Evolutionary conservation across 2,329 filamentous ascomycete species (phyloP).

Genomic region (Fusarium heterosporum): DNA sequence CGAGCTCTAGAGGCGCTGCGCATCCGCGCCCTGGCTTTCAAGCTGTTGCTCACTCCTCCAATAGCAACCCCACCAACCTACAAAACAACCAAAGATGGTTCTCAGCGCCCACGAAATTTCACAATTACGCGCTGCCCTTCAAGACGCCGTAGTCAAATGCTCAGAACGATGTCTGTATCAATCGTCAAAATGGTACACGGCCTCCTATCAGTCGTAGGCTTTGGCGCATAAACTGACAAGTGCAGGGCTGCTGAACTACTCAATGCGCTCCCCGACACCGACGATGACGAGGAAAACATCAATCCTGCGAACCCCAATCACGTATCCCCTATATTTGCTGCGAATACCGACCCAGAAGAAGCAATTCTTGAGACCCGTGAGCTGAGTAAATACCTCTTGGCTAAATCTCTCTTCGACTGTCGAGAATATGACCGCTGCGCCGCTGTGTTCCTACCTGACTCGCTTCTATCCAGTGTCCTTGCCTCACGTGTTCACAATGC

Average conservation of each 20-base stretch:
- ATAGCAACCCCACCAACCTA: conserved; percentile 31
- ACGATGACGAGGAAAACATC: conserved; percentile 64
- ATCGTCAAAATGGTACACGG: conserved; percentile 87
- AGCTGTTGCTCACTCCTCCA: conserved; percentile 9
- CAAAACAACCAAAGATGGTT: conserved; percentile 57
- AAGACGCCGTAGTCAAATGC: conserved; percentile 89
- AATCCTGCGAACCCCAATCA: conserved; percentile 51
- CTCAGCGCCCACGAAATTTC: conserved; percentile 67
- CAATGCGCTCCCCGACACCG: conserved; percentile 77
- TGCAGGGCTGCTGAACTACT: conserved; percentile 94
- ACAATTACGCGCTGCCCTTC: conserved; percentile 79
- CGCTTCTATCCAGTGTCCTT: conserved; percentile 76
- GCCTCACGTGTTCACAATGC: conserved; percentile 58
- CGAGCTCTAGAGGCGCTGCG: background rate
- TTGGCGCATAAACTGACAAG: conserved; percentile 29
- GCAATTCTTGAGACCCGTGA: conserved; percentile 81
- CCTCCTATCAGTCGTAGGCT: background rate
- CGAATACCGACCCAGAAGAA: conserved; percentile 77
- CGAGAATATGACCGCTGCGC: conserved; percentile 95
- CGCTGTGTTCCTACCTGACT: conserved; percentile 85
- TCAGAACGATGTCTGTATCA: conserved; percentile 96
- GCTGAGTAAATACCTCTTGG: conserved; percentile 84
- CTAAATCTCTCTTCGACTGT: conserved; percentile 95
- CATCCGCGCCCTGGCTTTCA: conserved; percentile 5
- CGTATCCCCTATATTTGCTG: conserved; percentile 62